Evolutionary conservation across 2,329 filamentous ascomycete genomes (phyloP).

Genomic region (Claviceps sorghi): DNA sequence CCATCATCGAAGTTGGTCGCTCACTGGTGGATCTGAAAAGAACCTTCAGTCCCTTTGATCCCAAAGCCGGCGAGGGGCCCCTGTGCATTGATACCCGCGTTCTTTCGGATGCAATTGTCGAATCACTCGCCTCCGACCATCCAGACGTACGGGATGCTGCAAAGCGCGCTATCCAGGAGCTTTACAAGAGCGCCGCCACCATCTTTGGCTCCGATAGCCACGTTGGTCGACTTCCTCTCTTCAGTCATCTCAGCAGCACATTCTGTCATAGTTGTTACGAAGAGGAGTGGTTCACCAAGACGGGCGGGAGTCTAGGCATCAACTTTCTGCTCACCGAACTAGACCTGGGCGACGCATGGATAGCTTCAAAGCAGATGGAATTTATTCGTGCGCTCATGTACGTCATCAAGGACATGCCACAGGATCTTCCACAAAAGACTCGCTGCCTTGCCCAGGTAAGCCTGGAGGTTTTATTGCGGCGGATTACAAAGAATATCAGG

Average conservation of each 20-base stretch:
- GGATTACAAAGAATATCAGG: slow-evolving; percentile 63
- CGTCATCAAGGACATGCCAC: slow-evolving; percentile 95
- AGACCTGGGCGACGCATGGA: slow-evolving; percentile 71
- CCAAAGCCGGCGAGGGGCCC: slow-evolving; percentile 72
- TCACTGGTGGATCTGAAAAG: slow-evolving; percentile 73
- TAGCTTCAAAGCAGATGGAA: slow-evolving; percentile 68
- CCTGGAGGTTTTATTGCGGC: slow-evolving; percentile 61
- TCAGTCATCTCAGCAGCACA: slow-evolving; percentile 63
- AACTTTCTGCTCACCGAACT: slow-evolving; percentile 74
- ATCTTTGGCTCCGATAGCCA: slow-evolving; percentile 65
- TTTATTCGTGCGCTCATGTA: slow-evolving; percentile 87
- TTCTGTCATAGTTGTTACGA: slow-evolving; percentile 94
- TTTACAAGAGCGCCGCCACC: slow-evolving; percentile 59
- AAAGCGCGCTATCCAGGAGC: slow-evolving; percentile 59
- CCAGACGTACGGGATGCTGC: slow-evolving; percentile 68
- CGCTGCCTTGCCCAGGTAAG: slow-evolving; percentile 70
- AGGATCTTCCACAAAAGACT: slow-evolving; percentile 83
- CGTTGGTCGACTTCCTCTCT: slow-evolving; percentile 68
- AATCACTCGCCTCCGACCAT: slow-evolving; percentile 78
- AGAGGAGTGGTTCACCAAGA: slow-evolving; percentile 98
- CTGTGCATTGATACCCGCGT: slow-evolving; percentile 76
- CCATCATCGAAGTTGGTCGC: slow-evolving; percentile 74
- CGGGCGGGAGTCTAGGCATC: slow-evolving; percentile 82
- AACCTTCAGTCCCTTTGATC: slow-evolving; percentile 64
- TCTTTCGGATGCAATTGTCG: slow-evolving; percentile 77